These are phyloP conservation scores for Pholiota molesta DNA, from an alignment of 768 basidiomycete species.

Conservation along the genomic window DNA sequence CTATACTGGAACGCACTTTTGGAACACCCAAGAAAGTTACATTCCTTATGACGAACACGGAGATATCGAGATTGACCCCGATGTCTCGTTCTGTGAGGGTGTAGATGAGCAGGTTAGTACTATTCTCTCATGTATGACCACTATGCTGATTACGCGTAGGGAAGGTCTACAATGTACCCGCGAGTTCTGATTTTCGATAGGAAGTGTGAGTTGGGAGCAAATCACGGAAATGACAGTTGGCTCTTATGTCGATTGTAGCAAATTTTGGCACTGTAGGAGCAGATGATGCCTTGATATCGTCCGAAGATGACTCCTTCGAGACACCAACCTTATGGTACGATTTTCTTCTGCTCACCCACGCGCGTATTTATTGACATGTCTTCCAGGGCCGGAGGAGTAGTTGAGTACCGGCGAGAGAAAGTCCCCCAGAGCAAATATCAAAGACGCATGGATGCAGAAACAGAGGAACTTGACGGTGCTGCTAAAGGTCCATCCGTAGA, in stretches of 20 bases:
- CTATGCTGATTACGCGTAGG: slow-evolving; percentile 31
- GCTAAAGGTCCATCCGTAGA: background rate
- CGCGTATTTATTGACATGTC: slow-evolving; percentile 6
- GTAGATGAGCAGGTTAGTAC: slow-evolving; percentile 49
- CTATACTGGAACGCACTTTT: slow-evolving; percentile 75
- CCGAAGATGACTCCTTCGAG: slow-evolving; percentile 27
- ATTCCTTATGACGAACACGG: slow-evolving; percentile 51
- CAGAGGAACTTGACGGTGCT: background rate
- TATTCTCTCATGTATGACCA: background rate
- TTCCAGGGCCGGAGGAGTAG: slow-evolving; percentile 50
- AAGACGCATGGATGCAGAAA: slow-evolving; percentile 34
- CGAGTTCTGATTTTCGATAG: slow-evolving; percentile 68
- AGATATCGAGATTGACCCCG: slow-evolving; percentile 48
- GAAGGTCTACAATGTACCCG: slow-evolving; percentile 56
- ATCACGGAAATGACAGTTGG: background rate
- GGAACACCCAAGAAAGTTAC: slow-evolving; percentile 81
- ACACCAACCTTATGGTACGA: slow-evolving; percentile 17
- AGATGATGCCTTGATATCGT: slow-evolving; percentile 39
- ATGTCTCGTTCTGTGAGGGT: slow-evolving; percentile 71
- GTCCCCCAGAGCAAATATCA: slow-evolving; percentile 63
- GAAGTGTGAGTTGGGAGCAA: slow-evolving; percentile 39
- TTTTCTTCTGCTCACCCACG: background rate
- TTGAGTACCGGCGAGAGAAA: slow-evolving; percentile 53
- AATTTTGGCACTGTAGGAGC: slow-evolving; percentile 66
- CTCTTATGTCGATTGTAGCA: slow-evolving; percentile 37